These are phyloP conservation scores for Zygoascus meyerae DNA, from an alignment of 1,139 yeast species.

Conservation along the genomic window DNA sequence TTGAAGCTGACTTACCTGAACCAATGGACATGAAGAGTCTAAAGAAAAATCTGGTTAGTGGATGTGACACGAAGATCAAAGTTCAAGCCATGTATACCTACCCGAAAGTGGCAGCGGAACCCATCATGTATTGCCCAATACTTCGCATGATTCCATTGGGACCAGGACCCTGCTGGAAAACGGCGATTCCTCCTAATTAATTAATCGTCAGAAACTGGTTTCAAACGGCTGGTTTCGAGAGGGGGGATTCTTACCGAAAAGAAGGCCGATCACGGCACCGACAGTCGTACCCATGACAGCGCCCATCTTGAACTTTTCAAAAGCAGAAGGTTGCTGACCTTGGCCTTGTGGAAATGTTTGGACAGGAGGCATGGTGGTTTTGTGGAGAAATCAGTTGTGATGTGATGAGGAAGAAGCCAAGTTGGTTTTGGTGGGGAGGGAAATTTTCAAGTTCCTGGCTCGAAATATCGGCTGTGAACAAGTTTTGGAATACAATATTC, in stretches of 20 bases:
- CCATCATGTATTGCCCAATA: conserved; percentile 91
- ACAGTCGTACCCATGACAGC: conserved; percentile 83
- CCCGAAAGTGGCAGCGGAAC: conserved; percentile 96
- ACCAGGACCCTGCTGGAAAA: conserved; percentile 93
- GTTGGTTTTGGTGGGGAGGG: not conserved
- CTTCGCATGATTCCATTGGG: conserved; percentile 97
- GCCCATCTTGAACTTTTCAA: conserved; percentile 98
- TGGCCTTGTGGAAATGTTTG: conserved; percentile 56
- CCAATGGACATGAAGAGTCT: conserved; percentile 89
- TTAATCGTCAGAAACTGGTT: not conserved
- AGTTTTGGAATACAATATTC: no score
- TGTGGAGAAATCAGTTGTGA: conserved; percentile 2
- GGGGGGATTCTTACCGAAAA: conserved; percentile 52
- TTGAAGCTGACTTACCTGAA: conserved; percentile 21
- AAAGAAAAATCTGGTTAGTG: not conserved
- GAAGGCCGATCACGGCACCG: conserved; percentile 91
- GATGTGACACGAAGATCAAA: not conserved
- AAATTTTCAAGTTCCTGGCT: no score
- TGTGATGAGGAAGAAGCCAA: not conserved
- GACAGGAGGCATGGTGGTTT: conserved; percentile 69
- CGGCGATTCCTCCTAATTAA: conserved; percentile 58
- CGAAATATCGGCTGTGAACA: no score
- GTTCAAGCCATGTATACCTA: conserved; percentile 15
- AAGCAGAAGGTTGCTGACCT: conserved; percentile 74
- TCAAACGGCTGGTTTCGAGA: not conserved